Base-by-base conservation (phyloP, 2,329 filamentous ascomycete species). In the Sclerotinia minor region DNA sequence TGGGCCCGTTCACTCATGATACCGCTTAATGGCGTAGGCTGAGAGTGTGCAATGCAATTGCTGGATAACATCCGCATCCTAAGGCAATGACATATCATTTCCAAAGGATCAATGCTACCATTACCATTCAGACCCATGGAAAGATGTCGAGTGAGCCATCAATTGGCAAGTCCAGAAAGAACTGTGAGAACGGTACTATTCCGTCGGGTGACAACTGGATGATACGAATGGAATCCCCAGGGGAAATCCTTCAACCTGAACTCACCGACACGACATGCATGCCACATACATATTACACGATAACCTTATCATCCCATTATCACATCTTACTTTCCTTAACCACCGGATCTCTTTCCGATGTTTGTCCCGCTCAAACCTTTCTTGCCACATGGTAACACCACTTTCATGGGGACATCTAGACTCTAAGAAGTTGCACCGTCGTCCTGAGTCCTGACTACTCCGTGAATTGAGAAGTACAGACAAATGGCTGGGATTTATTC, bases 301-400 rank as follows among this genome's bases (percentile, higher is more conserved):
- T 45, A n/a, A n/a, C n/a, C n/a, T n/a, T n/a, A 47, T 35, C 57
- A 47, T 47, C 26, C n/a, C 21, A 57, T 24, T 24, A 47, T 47
- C 58, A 60, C 26, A 24, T 60, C 41, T 60, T 45, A 47, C 41
- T 47, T 5, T 6, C 24, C n/a, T 49, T 24, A 24, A 24, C 15
- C 29, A 50, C 21, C 21, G 41, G 59, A 50, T 49, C 26, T 50
- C 15, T 19, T 61, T 50, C 45, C 59, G 45, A 50, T 26, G 26
- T 50, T 15, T 50, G 45, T 38, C n/a, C 59, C n/a, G 21, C 15
- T 26, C n/a, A 26, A 50, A 50, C 29, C 58, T 61, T 21, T 21
- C 7, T 50, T 32, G 45, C 45, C 59, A 61, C 45, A 61, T 61
- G 58, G 29, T 24, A 49, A 35, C 21, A 35, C 58, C 26, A 35